Evolutionary conservation across 805 yeast species (phyloP).

Genomic region (Metschnikowia gelsemii): DNA sequence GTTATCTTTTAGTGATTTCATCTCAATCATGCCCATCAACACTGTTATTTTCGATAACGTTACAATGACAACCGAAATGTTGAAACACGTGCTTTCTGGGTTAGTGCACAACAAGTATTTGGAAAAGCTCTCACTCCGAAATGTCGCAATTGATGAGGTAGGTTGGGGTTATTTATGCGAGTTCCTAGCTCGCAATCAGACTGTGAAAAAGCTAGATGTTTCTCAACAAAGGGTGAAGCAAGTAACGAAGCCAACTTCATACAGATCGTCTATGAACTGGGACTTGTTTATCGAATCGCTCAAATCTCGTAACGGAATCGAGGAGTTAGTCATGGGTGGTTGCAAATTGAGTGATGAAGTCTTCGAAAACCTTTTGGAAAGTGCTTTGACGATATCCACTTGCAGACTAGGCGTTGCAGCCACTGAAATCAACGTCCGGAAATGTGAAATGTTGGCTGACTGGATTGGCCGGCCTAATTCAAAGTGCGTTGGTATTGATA

Average conservation of each 20-base stretch:
- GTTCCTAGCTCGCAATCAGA: slow-evolving; percentile 42
- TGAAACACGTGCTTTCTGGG: slow-evolving; percentile 48
- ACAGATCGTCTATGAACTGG: slow-evolving; percentile 55
- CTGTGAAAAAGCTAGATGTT: slow-evolving; percentile 52
- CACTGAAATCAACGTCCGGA: slow-evolving; percentile 44
- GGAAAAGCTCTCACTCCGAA: slow-evolving; percentile 54
- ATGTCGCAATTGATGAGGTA: slow-evolving; percentile 50
- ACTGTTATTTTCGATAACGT: slow-evolving; percentile 60
- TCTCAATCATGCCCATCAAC: slow-evolving; percentile 54
- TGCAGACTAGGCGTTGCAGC: slow-evolving; percentile 55
- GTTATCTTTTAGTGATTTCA: slow-evolving; percentile 55
- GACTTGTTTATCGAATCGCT: slow-evolving; percentile 44
- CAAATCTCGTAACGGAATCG: slow-evolving; percentile 50
- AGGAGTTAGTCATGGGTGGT: slow-evolving; percentile 58
- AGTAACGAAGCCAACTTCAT: slow-evolving; percentile 37
- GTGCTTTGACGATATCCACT: slow-evolving; percentile 44
- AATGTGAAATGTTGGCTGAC: slow-evolving; percentile 42
- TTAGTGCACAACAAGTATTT: slow-evolving; percentile 42
- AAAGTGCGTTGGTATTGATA: slow-evolving; percentile 54
- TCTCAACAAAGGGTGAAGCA: slow-evolving; percentile 54
- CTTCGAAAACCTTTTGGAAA: slow-evolving; percentile 41
- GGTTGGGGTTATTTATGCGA: slow-evolving; percentile 56
- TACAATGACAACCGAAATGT: slow-evolving; percentile 53
- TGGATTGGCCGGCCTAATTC: slow-evolving; percentile 48
- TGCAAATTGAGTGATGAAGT: slow-evolving; percentile 47